phyloP scores from a whole-genome alignment of 257 asterid species.

The Pogostemon cablin region DNA sequence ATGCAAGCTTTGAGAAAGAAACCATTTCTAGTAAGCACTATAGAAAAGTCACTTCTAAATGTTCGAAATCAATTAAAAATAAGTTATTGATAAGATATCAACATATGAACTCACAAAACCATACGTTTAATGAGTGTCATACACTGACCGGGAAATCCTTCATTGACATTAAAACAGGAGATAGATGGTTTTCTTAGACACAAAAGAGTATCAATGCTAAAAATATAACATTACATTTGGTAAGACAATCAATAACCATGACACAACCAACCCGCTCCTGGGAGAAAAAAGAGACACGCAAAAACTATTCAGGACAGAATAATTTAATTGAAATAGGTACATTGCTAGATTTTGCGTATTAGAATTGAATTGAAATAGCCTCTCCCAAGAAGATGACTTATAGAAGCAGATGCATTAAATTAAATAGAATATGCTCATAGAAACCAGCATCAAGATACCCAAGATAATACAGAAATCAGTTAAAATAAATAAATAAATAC shows the following conservation, averaged over 20 bases:
- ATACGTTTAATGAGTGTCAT: no score
- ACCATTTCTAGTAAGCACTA: slow-evolving; percentile 22
- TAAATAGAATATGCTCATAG: neutral
- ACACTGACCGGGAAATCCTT: neutral
- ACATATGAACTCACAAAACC: neutral
- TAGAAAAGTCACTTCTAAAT: slow-evolving; percentile 8
- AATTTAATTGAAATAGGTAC: neutral
- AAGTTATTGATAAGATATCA: neutral
- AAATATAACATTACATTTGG: neutral
- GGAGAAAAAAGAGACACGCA: neutral
- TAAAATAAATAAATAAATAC: slow-evolving; percentile 41
- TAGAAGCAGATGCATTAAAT: neutral
- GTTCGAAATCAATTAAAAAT: no score
- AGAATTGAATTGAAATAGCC: no score
- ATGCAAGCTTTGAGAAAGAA: slow-evolving; percentile 29
- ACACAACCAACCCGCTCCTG: neutral
- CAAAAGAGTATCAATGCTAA: neutral
- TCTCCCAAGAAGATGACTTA: no score
- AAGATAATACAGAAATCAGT: slow-evolving; percentile 23
- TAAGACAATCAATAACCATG: neutral
- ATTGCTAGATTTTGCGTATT: neutral
- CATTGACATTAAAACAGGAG: slow-evolving; percentile 11
- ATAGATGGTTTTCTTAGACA: neutral
- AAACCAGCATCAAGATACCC: slow-evolving; percentile 25
- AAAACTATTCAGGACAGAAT: neutral